Evolutionary conservation across 306 rosid species (phyloP).

Genomic region (Casuarina cunninghamiana): DNA sequence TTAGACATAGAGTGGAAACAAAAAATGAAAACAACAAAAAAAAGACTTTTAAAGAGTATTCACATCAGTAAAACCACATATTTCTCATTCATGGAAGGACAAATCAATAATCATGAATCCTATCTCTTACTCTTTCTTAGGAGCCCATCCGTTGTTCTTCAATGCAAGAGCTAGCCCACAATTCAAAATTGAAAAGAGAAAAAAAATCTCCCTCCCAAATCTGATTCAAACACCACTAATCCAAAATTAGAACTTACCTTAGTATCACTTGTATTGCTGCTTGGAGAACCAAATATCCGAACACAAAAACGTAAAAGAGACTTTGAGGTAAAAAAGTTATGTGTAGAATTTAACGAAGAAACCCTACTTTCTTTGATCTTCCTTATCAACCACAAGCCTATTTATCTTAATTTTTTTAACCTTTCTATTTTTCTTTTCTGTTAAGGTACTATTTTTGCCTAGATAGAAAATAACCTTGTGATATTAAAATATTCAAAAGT

Average conservation of each 20-base stretch:
- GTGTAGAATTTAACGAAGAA: constrained; percentile 48
- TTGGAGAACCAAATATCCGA: constrained; percentile 29
- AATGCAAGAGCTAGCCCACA: background rate
- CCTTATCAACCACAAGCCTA: constrained; percentile 24
- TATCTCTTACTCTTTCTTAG: background rate
- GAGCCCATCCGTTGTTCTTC: background rate
- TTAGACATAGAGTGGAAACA: background rate
- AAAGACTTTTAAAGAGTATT: background rate
- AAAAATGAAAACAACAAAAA: background rate
- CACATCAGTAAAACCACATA: background rate
- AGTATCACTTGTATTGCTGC: constrained; percentile 55
- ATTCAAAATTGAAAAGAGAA: background rate
- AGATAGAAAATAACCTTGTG: too few relatives aligned
- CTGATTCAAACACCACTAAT: background rate
- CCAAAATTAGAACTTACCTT: constrained; percentile 43
- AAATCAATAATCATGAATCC: background rate
- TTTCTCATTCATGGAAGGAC: background rate
- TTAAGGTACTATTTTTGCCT: too few relatives aligned
- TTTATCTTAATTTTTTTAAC: background rate
- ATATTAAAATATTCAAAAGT: too few relatives aligned
- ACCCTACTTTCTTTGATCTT: constrained; percentile 55
- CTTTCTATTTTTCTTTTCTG: background rate
- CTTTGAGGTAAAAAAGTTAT: constrained; percentile 13
- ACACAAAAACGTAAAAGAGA: constrained; percentile 27
- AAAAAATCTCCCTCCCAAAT: background rate